Percentiles rank a stretch among this genome's conserved stretches.
Conservation (phyloP, 257 asterid genomes). For the Craterostigma plantagineum region DNA sequence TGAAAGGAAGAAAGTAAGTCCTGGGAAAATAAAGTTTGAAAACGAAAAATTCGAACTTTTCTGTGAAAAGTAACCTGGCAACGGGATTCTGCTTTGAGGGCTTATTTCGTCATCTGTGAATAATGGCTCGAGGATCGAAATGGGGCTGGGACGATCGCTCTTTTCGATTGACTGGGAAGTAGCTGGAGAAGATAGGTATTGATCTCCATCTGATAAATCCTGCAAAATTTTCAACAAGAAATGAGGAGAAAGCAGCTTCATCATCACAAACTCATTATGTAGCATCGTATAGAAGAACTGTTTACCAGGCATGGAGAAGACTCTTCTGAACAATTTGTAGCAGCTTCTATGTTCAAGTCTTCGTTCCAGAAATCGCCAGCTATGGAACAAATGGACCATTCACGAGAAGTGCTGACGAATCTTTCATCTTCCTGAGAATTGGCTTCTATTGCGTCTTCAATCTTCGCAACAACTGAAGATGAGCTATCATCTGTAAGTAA, state of each 20-base stretch:
- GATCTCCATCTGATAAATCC: constrained; percentile 14
- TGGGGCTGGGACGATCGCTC: constrained; percentile 76
- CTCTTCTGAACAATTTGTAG: constrained; percentile 10
- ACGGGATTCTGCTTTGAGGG: constrained; percentile 47
- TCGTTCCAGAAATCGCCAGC: constrained; percentile 8
- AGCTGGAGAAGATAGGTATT: constrained; percentile 25
- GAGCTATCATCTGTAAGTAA: no score
- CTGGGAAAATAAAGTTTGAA: neutral
- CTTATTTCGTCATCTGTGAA: constrained; percentile 64
- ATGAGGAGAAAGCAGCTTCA: no score
- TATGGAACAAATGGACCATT: constrained; percentile 14
- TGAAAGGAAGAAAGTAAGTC: constrained; percentile 2
- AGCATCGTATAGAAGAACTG: neutral
- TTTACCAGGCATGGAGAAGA: constrained; percentile 24
- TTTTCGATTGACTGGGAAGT: constrained; percentile 8
- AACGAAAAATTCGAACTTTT: no score
- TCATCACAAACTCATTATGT: neutral
- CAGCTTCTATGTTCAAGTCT: constrained; percentile 14
- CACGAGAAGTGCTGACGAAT: constrained; percentile 7
- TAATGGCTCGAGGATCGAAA: constrained; percentile 80
- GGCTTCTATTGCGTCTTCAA: no score
- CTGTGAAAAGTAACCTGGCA: constrained; percentile 32
- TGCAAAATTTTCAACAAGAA: neutral
- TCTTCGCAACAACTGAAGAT: no score
- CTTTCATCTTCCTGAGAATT: constrained; percentile 15